These are phyloP conservation scores for Globisporangium abappressorium DNA, from an alignment of 352 stramenopile species.

Conservation along the genomic window DNA sequence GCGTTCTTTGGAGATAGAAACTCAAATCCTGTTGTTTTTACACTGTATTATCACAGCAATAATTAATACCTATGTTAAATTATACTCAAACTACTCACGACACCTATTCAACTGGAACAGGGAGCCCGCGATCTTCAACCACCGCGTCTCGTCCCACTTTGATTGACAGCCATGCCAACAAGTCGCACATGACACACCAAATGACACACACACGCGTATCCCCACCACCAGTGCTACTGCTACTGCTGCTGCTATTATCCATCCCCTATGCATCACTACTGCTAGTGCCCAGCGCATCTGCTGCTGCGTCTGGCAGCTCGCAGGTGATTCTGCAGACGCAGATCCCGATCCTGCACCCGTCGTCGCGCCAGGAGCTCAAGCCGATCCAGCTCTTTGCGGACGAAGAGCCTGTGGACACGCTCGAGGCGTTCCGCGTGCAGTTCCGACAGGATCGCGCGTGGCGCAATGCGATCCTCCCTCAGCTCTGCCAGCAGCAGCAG, in stretches of 20 bases:
- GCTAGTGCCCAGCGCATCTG: neutral
- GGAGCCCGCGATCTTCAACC: neutral
- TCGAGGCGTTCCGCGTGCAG: conserved; percentile 44
- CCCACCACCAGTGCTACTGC: neutral
- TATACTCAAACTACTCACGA: too few species aligned
- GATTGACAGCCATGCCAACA: neutral
- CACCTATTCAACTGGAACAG: neutral
- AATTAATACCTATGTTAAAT: too few species aligned
- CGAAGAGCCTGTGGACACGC: conserved; percentile 50
- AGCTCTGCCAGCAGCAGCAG: conserved; percentile 21
- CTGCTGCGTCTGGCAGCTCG: neutral
- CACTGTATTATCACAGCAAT: neutral
- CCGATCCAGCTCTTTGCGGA: conserved; percentile 31
- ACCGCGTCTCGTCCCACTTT: neutral
- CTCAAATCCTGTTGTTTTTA: too few species aligned
- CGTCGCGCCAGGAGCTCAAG: conserved; percentile 15
- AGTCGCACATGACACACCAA: conserved; percentile 6
- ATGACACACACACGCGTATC: neutral
- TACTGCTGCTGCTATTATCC: neutral
- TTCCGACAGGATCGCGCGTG: conserved; percentile 33
- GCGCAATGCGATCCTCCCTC: conserved; percentile 36
- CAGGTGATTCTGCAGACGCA: conserved; percentile 15
- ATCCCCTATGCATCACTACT: neutral
- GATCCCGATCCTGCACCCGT: conserved; percentile 16
- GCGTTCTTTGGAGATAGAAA: too few species aligned